These are phyloP conservation scores for Mycena galopus DNA, from an alignment of 768 basidiomycete genomes.

Conservation along the genomic window DNA sequence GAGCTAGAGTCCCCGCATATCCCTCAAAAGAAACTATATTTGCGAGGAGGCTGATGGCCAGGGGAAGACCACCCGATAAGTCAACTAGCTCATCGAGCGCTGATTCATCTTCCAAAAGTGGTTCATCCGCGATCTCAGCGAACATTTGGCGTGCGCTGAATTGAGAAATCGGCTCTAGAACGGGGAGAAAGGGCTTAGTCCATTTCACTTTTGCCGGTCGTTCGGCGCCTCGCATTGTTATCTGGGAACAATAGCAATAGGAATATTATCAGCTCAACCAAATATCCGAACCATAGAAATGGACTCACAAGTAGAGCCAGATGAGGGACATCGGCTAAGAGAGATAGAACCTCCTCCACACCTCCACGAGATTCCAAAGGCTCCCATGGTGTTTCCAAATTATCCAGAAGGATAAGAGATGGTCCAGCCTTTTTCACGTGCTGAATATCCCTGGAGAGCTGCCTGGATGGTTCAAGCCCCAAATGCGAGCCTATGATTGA, in stretches of 20 bases:
- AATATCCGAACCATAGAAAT: neutral
- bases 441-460: slow-evolving; percentile 1
- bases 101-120: neutral
- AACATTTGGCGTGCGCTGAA: neutral
- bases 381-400: no score
- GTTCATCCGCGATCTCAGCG: slow-evolving; percentile 5
- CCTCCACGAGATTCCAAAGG: slow-evolving; percentile 4
- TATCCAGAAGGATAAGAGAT: slow-evolving; percentile 4
- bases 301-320: slow-evolving; percentile 5
- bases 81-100: slow-evolving; percentile 3
- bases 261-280: slow-evolving; percentile 4
- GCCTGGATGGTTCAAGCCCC: slow-evolving; percentile 6
- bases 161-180: neutral
- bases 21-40: slow-evolving; percentile 7
- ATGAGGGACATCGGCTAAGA: slow-evolving; percentile 1
- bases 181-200: slow-evolving; percentile 1
- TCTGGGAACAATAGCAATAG: no score
- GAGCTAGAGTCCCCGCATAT: neutral
- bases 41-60: neutral
- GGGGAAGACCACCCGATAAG: slow-evolving; percentile 1
- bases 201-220: slow-evolving; percentile 10
- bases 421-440: neutral
- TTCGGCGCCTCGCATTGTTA: no score
- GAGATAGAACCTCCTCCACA: slow-evolving; percentile 1
- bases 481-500: slow-evolving; percentile 5